A percentile compares a stretch with the other conserved stretches of the same genome.
phyloP scores from a whole-genome alignment of 2,329 filamentous ascomycete genomes.

The Leptographium galeiforme region DNA sequence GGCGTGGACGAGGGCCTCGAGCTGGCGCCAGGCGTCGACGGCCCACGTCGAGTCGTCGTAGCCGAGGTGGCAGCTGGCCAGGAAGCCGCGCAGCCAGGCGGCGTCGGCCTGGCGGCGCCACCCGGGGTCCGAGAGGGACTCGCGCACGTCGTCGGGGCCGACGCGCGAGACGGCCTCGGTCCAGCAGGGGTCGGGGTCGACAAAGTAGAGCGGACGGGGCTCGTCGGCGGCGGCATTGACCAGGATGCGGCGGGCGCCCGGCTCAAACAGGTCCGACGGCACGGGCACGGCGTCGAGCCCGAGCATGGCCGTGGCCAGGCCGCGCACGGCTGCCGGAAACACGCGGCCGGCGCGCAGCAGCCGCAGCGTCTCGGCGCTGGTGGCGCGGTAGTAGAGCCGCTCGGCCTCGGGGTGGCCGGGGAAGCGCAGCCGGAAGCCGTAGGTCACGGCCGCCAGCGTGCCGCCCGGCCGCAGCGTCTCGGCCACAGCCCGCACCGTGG shows the following conservation, averaged over 20 bases:
- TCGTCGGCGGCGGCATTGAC: slow-evolving; percentile 4
- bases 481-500: slow-evolving; percentile 8
- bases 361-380: slow-evolving; percentile 8
- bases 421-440: slow-evolving; percentile 11
- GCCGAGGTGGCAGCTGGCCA: slow-evolving; percentile 11
- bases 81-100: slow-evolving; percentile 11
- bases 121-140: slow-evolving; percentile 1
- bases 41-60: slow-evolving; percentile 11
- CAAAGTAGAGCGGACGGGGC: slow-evolving; percentile 7
- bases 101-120: slow-evolving; percentile 11
- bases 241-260: slow-evolving; percentile 6
- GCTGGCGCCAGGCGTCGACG: slow-evolving; percentile 7
- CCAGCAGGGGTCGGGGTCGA: slow-evolving; percentile 8
- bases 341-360: slow-evolving; percentile 8
- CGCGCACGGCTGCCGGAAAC: slow-evolving; percentile 10
- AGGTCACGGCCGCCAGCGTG: slow-evolving; percentile 10
- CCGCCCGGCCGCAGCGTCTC: slow-evolving; percentile 8
- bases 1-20: slow-evolving; percentile 8
- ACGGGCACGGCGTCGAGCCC: slow-evolving; percentile 10
- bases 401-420: slow-evolving; percentile 4
- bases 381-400: slow-evolving; percentile 8
- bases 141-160: background rate
- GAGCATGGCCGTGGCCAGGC: slow-evolving; percentile 8
- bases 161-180: slow-evolving; percentile 1
- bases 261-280: slow-evolving; percentile 7